Evolutionary conservation across 371 early-diverging fungal genomes (phyloP), one percentile per base, ranked within the genome.

Genomic region (Mortierella sp.): DNA sequence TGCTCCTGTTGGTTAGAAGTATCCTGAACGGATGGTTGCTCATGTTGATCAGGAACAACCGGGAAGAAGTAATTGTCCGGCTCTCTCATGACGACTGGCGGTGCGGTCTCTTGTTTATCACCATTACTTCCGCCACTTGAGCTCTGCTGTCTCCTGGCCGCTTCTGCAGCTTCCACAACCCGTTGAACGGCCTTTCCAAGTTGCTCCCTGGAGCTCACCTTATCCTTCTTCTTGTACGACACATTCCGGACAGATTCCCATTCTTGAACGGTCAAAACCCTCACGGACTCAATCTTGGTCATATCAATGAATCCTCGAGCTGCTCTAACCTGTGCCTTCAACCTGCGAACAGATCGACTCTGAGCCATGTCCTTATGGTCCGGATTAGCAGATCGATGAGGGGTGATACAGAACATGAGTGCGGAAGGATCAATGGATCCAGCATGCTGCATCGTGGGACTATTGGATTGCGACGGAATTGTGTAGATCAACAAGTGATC

Each of bases 281-380:
- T 47, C n/a, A 68, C 62, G 12, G 34, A 24, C 21, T 53, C 56
- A 1, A 87, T 79, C 49, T 87, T 80, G 0, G 83, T 83, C 65
- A 88, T 56, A 62, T 88, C 84, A 69, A 88, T 83, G 19, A 83
- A 59, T 9, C 86, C 85, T n/a, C 67, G 67, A 0, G 86, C 83
- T 16, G 82, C 51, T 19, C 63, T 68, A 28, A 87, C 78, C 21
- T 87, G 76, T 0, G 66, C 56, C 79, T 84, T 82, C n/a, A 86
- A 72, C 18, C 88, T 65, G 18, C 73, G 50, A 1, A 80, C 60
- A n/a, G 86, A 30, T 39, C 71, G 46, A 56, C 67, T 73, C 24
- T 72, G 71, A 14, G 68, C 56, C 55, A 69, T 66, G 31, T 64
- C 78, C 34, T 58, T 64, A 34, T 80, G 67, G 28, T 68, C 68